Conservation (phyloP, 345 rosid genomes). For the Pugionium cornutum region DNA sequence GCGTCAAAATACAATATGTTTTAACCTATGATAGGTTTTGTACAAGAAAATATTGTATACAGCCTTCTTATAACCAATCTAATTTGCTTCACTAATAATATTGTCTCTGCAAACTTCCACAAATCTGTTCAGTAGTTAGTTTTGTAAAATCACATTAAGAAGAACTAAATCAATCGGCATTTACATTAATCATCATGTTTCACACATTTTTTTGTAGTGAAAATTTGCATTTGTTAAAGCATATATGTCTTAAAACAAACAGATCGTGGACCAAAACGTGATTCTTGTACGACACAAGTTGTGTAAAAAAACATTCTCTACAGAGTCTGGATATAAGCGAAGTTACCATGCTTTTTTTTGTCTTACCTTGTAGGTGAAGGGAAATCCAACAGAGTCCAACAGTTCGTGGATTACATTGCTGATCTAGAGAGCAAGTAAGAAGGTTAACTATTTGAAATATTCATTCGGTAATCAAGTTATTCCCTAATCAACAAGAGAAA, state of each 20-base stretch:
- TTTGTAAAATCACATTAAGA: neutral
- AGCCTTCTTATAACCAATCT: slow-evolving; percentile 1
- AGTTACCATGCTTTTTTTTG: slow-evolving; percentile 12
- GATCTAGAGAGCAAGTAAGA: slow-evolving; percentile 75
- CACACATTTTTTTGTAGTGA: neutral
- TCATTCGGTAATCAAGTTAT: neutral
- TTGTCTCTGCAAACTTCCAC: neutral
- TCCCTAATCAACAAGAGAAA: too few relatives aligned
- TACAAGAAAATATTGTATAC: neutral
- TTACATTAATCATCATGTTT: neutral
- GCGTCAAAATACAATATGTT: too few relatives aligned
- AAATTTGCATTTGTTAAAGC: neutral
- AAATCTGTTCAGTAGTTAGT: slow-evolving; percentile 5
- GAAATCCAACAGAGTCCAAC: slow-evolving; percentile 55
- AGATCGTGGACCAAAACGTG: neutral
- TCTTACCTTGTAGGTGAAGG: slow-evolving; percentile 48
- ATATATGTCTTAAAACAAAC: neutral
- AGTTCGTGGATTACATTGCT: slow-evolving; percentile 69
- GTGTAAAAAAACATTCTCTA: neutral
- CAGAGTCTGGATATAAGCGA: neutral
- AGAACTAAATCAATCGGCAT: neutral
- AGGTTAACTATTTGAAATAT: slow-evolving; percentile 2
- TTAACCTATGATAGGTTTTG: too few relatives aligned
- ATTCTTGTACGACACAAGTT: neutral
- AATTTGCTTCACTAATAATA: neutral